These are phyloP conservation scores for Naumovozyma dairenensis DNA, from an alignment of 805 yeast species.

Conservation along the genomic window DNA sequence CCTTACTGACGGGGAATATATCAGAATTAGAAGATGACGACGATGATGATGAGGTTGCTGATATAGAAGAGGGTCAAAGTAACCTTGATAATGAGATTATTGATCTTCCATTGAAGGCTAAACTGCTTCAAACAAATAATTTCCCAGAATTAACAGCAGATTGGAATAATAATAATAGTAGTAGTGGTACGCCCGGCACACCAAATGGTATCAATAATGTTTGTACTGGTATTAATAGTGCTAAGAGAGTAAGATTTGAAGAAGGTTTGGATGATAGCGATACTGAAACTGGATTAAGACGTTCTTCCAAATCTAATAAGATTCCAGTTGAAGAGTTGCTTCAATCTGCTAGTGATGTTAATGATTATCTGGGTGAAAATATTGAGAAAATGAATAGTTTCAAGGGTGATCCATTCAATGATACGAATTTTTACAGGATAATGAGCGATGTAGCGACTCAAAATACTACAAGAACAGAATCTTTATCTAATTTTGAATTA, in stretches of 20 bases:
- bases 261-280: conserved; percentile 2
- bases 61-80: no score
- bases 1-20: conserved; percentile 5
- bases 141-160: conserved; percentile 16
- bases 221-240: conserved; percentile 3
- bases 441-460: conserved; percentile 13
- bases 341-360: conserved; percentile 15
- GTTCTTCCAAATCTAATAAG: conserved; percentile 1
- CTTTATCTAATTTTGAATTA: conserved; percentile 24
- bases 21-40: conserved; percentile 11
- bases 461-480: conserved; percentile 17
- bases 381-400: conserved; percentile 10
- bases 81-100: conserved; percentile 8
- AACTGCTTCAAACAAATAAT: conserved; percentile 11
- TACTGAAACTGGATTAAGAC: neutral
- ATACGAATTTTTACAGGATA: conserved; percentile 5
- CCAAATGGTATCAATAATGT: no score
- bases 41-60: conserved; percentile 6
- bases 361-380: conserved; percentile 15
- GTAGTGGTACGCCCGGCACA: conserved; percentile 2
- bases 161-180: conserved; percentile 1
- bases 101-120: conserved; percentile 21
- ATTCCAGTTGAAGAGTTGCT: conserved; percentile 17
- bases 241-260: conserved; percentile 12
- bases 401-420: conserved; percentile 5